A percentile compares a stretch with the other conserved stretches of the same genome.
Conservation (phyloP, 2,329 filamentous ascomycete species). For the Blastomyces emzantsi region DNA sequence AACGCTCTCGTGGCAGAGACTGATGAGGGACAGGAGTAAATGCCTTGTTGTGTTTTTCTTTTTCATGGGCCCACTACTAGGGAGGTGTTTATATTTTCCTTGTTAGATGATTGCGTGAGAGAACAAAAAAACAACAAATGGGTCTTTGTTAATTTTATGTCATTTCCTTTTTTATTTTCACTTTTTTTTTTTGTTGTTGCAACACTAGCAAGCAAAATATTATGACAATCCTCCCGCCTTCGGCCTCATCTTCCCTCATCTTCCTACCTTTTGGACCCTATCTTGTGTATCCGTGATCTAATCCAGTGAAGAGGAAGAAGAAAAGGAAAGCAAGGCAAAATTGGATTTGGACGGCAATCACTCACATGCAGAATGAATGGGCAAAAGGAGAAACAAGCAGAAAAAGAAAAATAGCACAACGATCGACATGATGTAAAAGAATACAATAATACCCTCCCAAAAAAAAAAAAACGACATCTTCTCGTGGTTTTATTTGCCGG, state of each 20-base stretch:
- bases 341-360: too few species aligned
- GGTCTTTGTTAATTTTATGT: slow-evolving; percentile 4
- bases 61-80: slow-evolving; percentile 6
- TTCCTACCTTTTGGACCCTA: neutral
- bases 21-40: slow-evolving; percentile 33
- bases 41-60: slow-evolving; percentile 5
- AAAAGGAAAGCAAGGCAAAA: neutral
- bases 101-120: slow-evolving; percentile 8
- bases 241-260: neutral
- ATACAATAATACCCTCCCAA: neutral
- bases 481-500: neutral
- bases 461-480: neutral
- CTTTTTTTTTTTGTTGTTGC: neutral
- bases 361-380: too few species aligned
- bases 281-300: neutral
- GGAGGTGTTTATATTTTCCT: slow-evolving; percentile 9
- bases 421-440: neutral
- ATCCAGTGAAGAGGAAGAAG: neutral
- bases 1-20: slow-evolving; percentile 70
- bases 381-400: too few species aligned
- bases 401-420: neutral
- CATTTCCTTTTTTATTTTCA: neutral
- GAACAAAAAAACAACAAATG: neutral
- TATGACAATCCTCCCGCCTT: slow-evolving; percentile 1
- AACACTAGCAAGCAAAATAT: slow-evolving; percentile 6